Evolutionary conservation across 225 moss, liverwort and hornwort species (phyloP), one percentile per base, ranked within the genome.

Genomic region (Pseudisothecium myosuroides): DNA sequence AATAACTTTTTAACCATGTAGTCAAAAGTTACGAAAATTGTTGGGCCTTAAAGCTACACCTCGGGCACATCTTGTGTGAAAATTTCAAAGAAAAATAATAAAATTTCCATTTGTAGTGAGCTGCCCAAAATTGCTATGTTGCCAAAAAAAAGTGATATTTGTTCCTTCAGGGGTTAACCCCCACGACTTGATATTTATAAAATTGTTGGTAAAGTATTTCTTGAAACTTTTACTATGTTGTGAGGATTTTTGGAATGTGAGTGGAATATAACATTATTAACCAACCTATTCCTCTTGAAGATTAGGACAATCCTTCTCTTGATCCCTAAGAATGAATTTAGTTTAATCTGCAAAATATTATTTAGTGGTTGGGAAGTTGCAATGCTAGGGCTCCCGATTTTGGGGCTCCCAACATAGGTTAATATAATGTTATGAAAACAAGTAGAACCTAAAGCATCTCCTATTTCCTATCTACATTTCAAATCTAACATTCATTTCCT

Each of bases 341-440:
- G 11, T 14, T 26, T 9, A 26, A 71, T 26, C 0, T 15, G 2
- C 1, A 7, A 1, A 71, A 3, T 47, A 6, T 74, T 17, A 31
- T 18, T 74, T 17, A 18, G 0, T 45, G 0, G 45, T 0, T 45
- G 6, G 4, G 4, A 73, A 29, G 17, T 29, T 17, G 17, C 11
- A 47, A 11, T 0, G 1, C 1, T 45, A 0, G 12, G 7, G 31
- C 18, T 47, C 18, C 2, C 4, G 2, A 47, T 74, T 18, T 9
- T 1, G 26, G 4, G 27, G 9, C 7, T 13, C 4, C 39, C 5
- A 39, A 9, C 0, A 0, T 24, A 23, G 8, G 16, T 72, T 72
- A 16, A 8, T 22, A 9, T n/a, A n/a, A n/a, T 39, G 24, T 69
- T 71, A 26, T 71, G 21, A n/a, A 69, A 43, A 9, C 16, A 43